Evolutionary conservation across 2,329 filamentous ascomycete species (phyloP).

Genomic region (Penicillium glabrum): DNA sequence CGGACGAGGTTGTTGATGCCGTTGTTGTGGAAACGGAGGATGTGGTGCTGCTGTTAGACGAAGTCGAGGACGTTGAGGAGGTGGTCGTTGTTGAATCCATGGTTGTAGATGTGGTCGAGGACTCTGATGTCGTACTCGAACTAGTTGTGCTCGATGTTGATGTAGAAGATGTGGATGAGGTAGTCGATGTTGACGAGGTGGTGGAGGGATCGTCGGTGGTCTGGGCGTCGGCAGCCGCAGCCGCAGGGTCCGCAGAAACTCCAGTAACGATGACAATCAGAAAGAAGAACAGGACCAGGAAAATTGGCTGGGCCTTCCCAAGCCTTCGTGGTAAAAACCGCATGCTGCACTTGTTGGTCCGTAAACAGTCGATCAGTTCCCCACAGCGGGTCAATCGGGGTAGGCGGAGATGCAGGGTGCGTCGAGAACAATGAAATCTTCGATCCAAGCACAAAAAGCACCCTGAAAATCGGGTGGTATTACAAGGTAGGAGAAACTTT

Average conservation of each 20-base stretch:
- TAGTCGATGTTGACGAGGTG: conserved; percentile 6
- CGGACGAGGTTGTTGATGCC: conserved; percentile 45
- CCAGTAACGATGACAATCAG: conserved; percentile 12
- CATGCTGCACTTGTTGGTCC: conserved; percentile 12
- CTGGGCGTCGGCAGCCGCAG: conserved; percentile 17
- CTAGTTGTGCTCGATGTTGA: conserved; percentile 8
- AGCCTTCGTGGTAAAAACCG: conserved; percentile 15
- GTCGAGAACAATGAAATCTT: conserved; percentile 10
- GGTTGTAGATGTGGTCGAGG: conserved; percentile 15
- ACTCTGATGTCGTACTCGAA: conserved; percentile 8
- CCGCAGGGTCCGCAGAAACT: conserved; percentile 20
- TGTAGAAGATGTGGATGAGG: conserved; percentile 8
- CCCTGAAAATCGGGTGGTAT: not conserved
- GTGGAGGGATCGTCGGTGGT: conserved; percentile 24
- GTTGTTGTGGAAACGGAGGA: conserved; percentile 24
- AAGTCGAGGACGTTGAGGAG: conserved; percentile 9
- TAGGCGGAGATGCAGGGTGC: conserved; percentile 12
- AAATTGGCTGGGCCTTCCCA: conserved; percentile 13
- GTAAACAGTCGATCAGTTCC: conserved; percentile 20
- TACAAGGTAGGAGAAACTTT: not conserved
- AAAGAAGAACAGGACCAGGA: conserved; percentile 16
- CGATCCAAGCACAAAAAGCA: not conserved
- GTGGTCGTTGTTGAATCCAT: conserved; percentile 19
- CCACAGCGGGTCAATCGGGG: conserved; percentile 25
- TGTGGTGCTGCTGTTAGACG: conserved; percentile 16